These are phyloP conservation scores for Trapa incisa DNA, from an alignment of 345 rosid genomes.

Conservation along the genomic window DNA sequence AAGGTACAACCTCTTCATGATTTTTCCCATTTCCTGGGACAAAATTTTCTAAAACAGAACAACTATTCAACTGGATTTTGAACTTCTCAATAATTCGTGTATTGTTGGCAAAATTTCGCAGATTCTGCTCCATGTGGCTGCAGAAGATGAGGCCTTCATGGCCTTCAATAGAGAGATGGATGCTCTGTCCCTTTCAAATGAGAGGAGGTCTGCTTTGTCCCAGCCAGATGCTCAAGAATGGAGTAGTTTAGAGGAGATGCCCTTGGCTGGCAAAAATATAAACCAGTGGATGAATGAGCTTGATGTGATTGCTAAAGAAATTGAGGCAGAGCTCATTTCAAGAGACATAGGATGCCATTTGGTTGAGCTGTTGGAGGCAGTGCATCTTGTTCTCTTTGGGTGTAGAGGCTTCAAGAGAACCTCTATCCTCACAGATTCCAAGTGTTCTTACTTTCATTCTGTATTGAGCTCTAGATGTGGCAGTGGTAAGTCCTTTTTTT, in stretches of 20 bases:
- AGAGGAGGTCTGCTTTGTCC: slow-evolving; percentile 28
- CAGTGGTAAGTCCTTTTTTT: slow-evolving; percentile 43
- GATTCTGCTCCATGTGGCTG: slow-evolving; percentile 73
- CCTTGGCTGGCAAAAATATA: slow-evolving; percentile 51
- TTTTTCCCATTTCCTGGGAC: too few relatives aligned
- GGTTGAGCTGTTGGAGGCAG: slow-evolving; percentile 68
- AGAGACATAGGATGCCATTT: slow-evolving; percentile 75
- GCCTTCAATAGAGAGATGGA: slow-evolving; percentile 50
- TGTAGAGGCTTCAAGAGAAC: slow-evolving; percentile 71
- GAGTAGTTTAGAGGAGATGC: slow-evolving; percentile 41
- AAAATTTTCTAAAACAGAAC: too few relatives aligned
- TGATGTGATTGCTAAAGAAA: slow-evolving; percentile 58
- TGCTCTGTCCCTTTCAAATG: slow-evolving; percentile 35
- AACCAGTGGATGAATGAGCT: slow-evolving; percentile 55
- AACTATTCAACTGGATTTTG: not conserved
- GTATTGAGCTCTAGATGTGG: slow-evolving; percentile 63
- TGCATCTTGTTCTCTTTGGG: slow-evolving; percentile 69
- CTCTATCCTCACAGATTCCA: slow-evolving; percentile 48
- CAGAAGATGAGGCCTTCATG: slow-evolving; percentile 77
- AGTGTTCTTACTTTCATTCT: slow-evolving; percentile 59
- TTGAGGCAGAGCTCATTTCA: slow-evolving; percentile 69
- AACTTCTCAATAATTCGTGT: not conserved
- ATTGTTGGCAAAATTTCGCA: slow-evolving; percentile 12
- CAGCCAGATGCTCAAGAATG: slow-evolving; percentile 25
- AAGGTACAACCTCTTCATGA: slow-evolving; percentile 28